Evolutionary conservation across 75 land plant genomes (phyloP).

Genomic region (Ceratopteris richardii): DNA sequence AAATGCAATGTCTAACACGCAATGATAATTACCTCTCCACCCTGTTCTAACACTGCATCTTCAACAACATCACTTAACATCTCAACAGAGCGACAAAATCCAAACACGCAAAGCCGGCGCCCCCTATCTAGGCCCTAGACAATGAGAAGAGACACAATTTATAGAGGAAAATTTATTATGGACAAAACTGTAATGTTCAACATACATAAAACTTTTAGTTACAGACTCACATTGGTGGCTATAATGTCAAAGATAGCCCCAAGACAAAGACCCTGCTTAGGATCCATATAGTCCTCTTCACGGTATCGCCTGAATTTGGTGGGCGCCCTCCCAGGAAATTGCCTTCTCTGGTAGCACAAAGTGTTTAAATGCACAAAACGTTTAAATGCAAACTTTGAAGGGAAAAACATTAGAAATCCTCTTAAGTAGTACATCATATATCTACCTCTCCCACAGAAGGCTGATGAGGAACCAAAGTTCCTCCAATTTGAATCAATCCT

Average conservation of each 20-base stretch:
- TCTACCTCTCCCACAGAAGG: conserved; percentile 37
- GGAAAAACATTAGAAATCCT: too few species aligned
- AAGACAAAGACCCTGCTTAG: conserved; percentile 83
- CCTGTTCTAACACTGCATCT: conserved; percentile 86
- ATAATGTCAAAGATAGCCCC: conserved; percentile 97
- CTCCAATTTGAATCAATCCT: conserved; percentile 84
- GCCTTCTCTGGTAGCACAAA: not conserved
- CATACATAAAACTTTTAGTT: too few species aligned
- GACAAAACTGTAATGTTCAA: too few species aligned
- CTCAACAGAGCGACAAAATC: conserved; percentile 95
- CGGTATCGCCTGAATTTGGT: conserved; percentile 57
- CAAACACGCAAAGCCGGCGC: conserved; percentile 84
- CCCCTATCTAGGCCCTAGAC: conserved; percentile 81
- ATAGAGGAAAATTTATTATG: not conserved
- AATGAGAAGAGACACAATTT: not conserved
- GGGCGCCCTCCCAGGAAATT: conserved; percentile 9
- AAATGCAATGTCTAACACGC: too few species aligned
- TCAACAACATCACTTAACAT: conserved; percentile 99
- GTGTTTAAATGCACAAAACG: too few species aligned
- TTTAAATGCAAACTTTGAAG: too few species aligned
- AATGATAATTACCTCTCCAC: conserved; percentile 93
- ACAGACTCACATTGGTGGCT: conserved; percentile 79
- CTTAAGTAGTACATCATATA: too few species aligned
- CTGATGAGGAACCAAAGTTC: conserved; percentile 50
- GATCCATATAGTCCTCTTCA: conserved; percentile 94